Conservation (phyloP, 2,329 filamentous ascomycete species). For the Trichophyton equinum region DNA sequence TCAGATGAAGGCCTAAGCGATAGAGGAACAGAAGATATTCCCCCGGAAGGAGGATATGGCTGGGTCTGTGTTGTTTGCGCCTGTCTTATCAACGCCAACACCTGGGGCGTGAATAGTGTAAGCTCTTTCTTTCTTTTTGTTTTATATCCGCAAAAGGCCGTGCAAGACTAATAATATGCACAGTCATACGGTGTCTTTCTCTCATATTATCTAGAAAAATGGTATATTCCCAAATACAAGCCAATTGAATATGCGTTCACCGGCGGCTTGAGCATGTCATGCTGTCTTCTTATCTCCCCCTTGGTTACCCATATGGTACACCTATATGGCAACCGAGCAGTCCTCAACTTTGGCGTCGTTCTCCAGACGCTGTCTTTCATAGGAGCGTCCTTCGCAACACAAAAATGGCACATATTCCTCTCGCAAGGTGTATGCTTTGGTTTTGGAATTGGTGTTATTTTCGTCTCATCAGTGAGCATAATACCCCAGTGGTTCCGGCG, state of each 20-base stretch:
- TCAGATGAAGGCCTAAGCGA: constrained; percentile 10
- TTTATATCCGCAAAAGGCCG: neutral
- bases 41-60: constrained; percentile 48
- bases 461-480: constrained; percentile 44
- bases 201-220: constrained; percentile 43
- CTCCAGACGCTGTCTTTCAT: constrained; percentile 45
- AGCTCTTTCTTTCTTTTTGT: constrained; percentile 15
- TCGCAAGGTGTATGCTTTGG: constrained; percentile 51
- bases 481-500: constrained; percentile 51
- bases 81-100: constrained; percentile 53
- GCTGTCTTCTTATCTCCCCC: constrained; percentile 45
- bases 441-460: constrained; percentile 50
- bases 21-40: constrained; percentile 24
- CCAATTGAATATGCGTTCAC: constrained; percentile 47
- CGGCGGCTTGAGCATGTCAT: constrained; percentile 47
- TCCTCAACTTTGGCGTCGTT: constrained; percentile 44
- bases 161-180: neutral
- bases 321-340: constrained; percentile 40
- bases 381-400: constrained; percentile 42
- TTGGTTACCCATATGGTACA: constrained; percentile 43
- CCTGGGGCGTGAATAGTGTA: constrained; percentile 61
- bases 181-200: constrained; percentile 47
- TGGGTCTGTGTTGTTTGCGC: constrained; percentile 48
- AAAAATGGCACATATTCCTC: constrained; percentile 50
- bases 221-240: constrained; percentile 44